These are phyloP conservation scores for Onygena corvina DNA, from an alignment of 2,329 filamentous ascomycete genomes.

Conservation along the genomic window DNA sequence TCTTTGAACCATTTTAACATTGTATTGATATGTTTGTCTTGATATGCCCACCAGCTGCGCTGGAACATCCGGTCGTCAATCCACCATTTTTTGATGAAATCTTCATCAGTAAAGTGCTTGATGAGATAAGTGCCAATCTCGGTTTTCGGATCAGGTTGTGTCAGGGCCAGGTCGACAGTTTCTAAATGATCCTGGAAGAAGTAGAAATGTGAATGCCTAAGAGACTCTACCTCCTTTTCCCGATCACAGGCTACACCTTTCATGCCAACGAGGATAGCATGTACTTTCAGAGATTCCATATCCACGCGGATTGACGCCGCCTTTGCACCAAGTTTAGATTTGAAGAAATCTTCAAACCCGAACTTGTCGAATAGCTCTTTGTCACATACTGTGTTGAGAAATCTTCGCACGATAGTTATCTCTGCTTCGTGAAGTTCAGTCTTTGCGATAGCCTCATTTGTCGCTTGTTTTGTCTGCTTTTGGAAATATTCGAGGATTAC, in stretches of 20 bases:
- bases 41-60: conserved; percentile 16
- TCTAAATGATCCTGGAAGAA: conserved; percentile 15
- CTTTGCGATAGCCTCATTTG: conserved; percentile 6
- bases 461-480: conserved; percentile 4
- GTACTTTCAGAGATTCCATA: conserved; percentile 15
- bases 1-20: conserved; percentile 20
- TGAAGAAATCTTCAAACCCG: conserved; percentile 21
- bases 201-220: conserved; percentile 10
- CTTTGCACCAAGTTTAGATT: conserved; percentile 18
- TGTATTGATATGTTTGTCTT: conserved; percentile 13
- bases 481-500: conserved; percentile 18
- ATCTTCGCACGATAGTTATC: conserved; percentile 19
- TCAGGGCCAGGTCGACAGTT: conserved; percentile 16
- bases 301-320: conserved; percentile 16
- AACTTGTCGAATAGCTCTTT: conserved; percentile 20
- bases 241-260: conserved; percentile 10
- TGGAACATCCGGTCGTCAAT: conserved; percentile 14
- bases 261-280: conserved; percentile 10
- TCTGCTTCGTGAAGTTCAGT: conserved; percentile 17
- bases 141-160: conserved; percentile 16
- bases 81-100: conserved; percentile 18
- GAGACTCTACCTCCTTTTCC: background rate
- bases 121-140: conserved; percentile 19
- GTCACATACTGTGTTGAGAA: conserved; percentile 21
- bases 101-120: conserved; percentile 17